Evolutionary conservation across 805 yeast species (phyloP), one percentile per base, ranked within the genome.

Genomic region (Millerozyma miso): DNA sequence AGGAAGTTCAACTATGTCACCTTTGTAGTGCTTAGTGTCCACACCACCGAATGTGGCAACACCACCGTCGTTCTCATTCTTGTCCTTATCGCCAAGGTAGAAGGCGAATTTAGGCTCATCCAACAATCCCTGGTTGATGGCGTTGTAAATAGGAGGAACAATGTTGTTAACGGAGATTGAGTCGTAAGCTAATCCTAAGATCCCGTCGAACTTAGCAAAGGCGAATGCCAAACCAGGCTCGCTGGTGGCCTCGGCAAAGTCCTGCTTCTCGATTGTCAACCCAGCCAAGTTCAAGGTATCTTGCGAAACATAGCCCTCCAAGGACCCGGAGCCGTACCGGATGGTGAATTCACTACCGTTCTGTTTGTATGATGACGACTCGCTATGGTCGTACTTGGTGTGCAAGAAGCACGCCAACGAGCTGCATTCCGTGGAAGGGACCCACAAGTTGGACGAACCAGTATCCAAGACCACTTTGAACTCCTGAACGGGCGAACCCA

Each of bases 201-300:
- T 90, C 71, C 99, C 99, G 64, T 93, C 99, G 63, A 93, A 93
- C 71, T 93, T 91, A 67, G 97, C 99, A 68, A 93, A 93, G 40
- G 99, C 98, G 71, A 93, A 93, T 0, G 97, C 93, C 53, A 93
- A 78, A 44, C 99, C 99, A 35, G 98, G 98, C 74, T 93, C 99
- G 56, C 80, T 79, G 45, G 99, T 93, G 50, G 97, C 91, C 76
- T 93, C 99, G 47, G 96, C 98, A 62, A 93, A 93, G 63, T 84
- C 95, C 73, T 91, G 98, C 51, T 83, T 71, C 52, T 89, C 85
- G 59, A 93, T 90, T 43, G 73, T 67, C 69, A 93, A 79, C 59
- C 83, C 93, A 46, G 97, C 98, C 50, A 93, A 70, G 47, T 78
- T 71, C 55, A 93, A 69, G 35, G 81, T 72, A 62, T 93, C 99